Evolutionary conservation across 345 rosid genomes (phyloP).

Genomic region (Camelina hispida): DNA sequence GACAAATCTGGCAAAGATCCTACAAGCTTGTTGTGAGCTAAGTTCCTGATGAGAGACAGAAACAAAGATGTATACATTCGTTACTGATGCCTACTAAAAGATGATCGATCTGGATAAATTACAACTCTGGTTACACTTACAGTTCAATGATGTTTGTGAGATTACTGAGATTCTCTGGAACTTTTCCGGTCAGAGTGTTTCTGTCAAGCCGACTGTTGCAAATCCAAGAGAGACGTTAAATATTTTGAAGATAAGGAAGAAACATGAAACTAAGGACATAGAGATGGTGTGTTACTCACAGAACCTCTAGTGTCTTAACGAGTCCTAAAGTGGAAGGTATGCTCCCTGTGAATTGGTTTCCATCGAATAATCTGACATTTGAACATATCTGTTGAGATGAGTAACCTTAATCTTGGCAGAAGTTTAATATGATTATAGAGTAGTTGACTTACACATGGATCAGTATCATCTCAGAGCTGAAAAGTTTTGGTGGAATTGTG

Average conservation of each 20-base stretch:
- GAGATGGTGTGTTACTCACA: conserved; percentile 63
- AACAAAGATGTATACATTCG: conserved; percentile 6
- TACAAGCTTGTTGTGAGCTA: conserved; percentile 74
- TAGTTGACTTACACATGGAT: conserved; percentile 80
- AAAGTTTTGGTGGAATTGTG: conserved; percentile 64
- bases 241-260: conserved; percentile 4
- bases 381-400: conserved; percentile 21
- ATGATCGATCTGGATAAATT: neutral
- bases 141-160: conserved; percentile 72
- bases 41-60: conserved; percentile 66
- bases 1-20: conserved; percentile 86
- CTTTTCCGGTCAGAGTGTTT: conserved; percentile 65
- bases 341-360: conserved; percentile 69
- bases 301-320: conserved; percentile 90
- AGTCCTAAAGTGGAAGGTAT: conserved; percentile 72
- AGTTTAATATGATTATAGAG: neutral
- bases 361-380: conserved; percentile 70
- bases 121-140: conserved; percentile 53
- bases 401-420: neutral
- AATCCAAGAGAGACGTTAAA: conserved; percentile 31
- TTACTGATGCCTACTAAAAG: neutral
- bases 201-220: conserved; percentile 92
- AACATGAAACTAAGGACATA: neutral
- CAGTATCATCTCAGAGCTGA: conserved; percentile 73
- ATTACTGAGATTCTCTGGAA: conserved; percentile 74